Evolutionary conservation across 2,329 filamentous ascomycete genomes (phyloP).

Genomic region (Chrysoporthe puriensis): DNA sequence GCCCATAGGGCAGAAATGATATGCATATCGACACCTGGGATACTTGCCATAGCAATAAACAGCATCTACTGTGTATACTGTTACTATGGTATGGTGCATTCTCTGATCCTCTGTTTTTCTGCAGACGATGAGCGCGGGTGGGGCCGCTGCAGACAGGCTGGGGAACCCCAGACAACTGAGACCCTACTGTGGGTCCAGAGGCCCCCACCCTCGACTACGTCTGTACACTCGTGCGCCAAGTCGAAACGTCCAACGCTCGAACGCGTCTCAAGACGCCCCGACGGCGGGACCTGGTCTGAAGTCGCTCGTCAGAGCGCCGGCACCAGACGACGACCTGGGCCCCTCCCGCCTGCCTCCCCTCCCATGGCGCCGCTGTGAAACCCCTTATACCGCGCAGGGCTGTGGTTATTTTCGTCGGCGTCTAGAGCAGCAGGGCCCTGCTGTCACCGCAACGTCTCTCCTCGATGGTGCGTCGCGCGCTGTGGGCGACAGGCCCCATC

Average conservation of each 20-base stretch:
- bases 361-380: background rate
- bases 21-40: background rate
- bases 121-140: background rate
- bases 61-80: background rate
- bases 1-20: background rate
- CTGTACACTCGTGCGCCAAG: constrained; percentile 19
- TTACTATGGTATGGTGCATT: background rate
- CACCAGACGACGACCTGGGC: constrained; percentile 16
- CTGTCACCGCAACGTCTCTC: background rate
- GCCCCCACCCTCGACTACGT: constrained; percentile 16
- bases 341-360: background rate
- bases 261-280: constrained; percentile 8
- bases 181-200: background rate
- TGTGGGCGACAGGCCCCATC: constrained; percentile 15
- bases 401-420: background rate
- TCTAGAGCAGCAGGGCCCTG: background rate
- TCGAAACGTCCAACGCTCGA: constrained; percentile 24
- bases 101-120: background rate
- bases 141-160: background rate
- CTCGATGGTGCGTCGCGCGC: background rate
- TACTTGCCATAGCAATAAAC: background rate
- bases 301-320: constrained; percentile 17
- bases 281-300: constrained; percentile 10
- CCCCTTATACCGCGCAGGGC: background rate
- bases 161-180: background rate